These are phyloP conservation scores for Dissoconium aciculare DNA, from an alignment of 2,329 filamentous ascomycete genomes.

Conservation along the genomic window DNA sequence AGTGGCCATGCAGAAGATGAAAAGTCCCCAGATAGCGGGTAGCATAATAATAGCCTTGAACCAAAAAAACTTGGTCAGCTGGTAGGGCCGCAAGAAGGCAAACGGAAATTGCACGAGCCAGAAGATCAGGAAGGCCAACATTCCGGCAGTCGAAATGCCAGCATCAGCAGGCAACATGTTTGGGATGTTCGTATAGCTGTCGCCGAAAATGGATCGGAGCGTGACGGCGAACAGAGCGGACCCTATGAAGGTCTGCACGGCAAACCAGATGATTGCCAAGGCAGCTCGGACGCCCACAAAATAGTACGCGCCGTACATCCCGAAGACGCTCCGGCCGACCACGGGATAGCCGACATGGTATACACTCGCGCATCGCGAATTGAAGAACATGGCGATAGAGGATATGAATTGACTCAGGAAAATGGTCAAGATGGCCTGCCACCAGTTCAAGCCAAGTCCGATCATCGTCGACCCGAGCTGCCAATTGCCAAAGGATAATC, in stretches of 20 bases:
- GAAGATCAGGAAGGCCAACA: conserved; percentile 23
- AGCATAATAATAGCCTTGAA: conserved; percentile 30
- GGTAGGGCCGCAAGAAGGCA: conserved; percentile 31
- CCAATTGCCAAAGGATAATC: conserved; percentile 30
- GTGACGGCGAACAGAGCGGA: conserved; percentile 16
- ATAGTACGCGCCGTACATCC: conserved; percentile 31
- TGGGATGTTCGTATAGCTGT: conserved; percentile 23
- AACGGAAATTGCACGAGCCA: conserved; percentile 24
- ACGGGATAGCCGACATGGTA: conserved; percentile 25
- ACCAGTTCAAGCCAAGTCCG: conserved; percentile 33
- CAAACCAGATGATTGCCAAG: conserved; percentile 29
- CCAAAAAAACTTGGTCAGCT: conserved; percentile 32
- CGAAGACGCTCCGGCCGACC: conserved; percentile 27
- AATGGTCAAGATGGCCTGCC: conserved; percentile 31
- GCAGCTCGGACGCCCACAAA: conserved; percentile 28
- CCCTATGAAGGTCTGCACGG: conserved; percentile 16
- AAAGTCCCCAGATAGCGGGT: conserved; percentile 22
- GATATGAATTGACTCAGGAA: conserved; percentile 30
- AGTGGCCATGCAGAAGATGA: conserved; percentile 25
- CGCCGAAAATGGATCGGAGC: conserved; percentile 25
- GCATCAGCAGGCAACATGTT: conserved; percentile 20
- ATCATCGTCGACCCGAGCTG: conserved; percentile 26
- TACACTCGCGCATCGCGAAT: conserved; percentile 28
- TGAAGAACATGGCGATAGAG: conserved; percentile 32
- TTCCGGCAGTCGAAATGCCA: conserved; percentile 22